Evolutionary conservation across 192 early-diverging fungal species (phyloP).

Genomic region (Gamsiella multidivaricata): DNA sequence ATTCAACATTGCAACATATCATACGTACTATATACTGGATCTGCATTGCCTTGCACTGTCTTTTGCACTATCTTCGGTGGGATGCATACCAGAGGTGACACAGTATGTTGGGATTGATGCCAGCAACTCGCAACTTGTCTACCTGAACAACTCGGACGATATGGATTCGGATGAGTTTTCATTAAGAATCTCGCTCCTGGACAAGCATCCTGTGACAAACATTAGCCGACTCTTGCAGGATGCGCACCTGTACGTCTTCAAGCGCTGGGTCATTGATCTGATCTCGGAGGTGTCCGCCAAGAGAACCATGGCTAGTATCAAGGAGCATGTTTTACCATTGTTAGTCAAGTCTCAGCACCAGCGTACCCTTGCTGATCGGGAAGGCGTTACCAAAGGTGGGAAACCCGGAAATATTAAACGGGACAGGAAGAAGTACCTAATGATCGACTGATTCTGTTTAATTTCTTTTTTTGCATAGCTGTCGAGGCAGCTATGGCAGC

Average conservation of each 20-base stretch:
- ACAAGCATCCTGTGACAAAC: conserved; percentile 82
- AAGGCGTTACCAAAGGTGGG: conserved; percentile 71
- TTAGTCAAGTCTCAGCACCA: conserved; percentile 90
- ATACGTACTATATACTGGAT: background rate
- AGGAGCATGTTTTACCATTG: conserved; percentile 86
- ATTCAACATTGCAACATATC: background rate
- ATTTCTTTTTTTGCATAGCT: background rate
- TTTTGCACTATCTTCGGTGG: background rate
- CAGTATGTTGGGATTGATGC: conserved; percentile 66
- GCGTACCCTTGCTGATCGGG: conserved; percentile 70
- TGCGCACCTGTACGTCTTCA: conserved; percentile 93
- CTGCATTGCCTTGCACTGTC: background rate
- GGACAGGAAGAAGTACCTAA: background rate
- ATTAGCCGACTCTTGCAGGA: conserved; percentile 87
- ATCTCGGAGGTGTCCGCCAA: conserved; percentile 64
- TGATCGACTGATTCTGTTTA: background rate
- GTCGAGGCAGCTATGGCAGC: conserved; percentile 20
- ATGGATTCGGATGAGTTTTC: conserved; percentile 48
- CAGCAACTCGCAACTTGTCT: conserved; percentile 56
- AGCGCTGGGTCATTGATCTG: conserved; percentile 92
- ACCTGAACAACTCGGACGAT: conserved; percentile 55
- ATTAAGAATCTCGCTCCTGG: conserved; percentile 65
- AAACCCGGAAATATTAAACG: background rate
- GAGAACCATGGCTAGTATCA: conserved; percentile 77
- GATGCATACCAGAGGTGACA: conserved; percentile 31